These are phyloP conservation scores for Capsella rubella DNA, from an alignment of 441 rosid species.

Conservation along the genomic window DNA sequence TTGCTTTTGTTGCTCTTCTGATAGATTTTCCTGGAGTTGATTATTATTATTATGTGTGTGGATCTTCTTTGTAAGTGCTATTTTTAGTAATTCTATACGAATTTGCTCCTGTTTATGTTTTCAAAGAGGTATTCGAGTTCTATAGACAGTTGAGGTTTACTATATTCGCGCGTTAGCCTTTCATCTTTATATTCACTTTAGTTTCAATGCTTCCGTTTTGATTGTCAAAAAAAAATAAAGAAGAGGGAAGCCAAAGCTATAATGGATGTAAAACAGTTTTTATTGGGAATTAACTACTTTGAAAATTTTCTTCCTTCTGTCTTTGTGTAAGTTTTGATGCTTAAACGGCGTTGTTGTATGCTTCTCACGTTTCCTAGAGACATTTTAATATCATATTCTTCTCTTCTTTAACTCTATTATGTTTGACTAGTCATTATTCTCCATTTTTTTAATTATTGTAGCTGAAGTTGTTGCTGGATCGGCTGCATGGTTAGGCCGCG, in stretches of 20 bases:
- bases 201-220: not conserved
- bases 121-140: not conserved
- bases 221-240: not conserved
- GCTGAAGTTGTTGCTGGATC: constrained; percentile 99
- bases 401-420: not conserved
- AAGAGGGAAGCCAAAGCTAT: not conserved
- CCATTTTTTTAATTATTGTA: constrained; percentile 44
- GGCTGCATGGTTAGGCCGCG: constrained; percentile 97
- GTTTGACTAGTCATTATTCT: constrained; percentile 26
- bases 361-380: constrained; percentile 31
- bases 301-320: not conserved
- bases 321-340: constrained; percentile 2
- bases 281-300: not conserved
- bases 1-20: constrained; percentile 16
- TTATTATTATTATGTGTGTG: constrained; percentile 35
- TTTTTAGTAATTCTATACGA: constrained; percentile 3
- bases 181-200: not conserved
- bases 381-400: not conserved
- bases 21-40: not conserved
- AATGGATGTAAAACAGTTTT: not conserved
- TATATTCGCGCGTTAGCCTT: not conserved
- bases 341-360: constrained; percentile 17
- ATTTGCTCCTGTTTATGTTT: not conserved
- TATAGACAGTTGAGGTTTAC: not conserved
- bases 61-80: constrained; percentile 43